These are phyloP conservation scores for Cokeromyces recurvatus DNA, from an alignment of 371 early-diverging fungal genomes.

Conservation along the genomic window DNA sequence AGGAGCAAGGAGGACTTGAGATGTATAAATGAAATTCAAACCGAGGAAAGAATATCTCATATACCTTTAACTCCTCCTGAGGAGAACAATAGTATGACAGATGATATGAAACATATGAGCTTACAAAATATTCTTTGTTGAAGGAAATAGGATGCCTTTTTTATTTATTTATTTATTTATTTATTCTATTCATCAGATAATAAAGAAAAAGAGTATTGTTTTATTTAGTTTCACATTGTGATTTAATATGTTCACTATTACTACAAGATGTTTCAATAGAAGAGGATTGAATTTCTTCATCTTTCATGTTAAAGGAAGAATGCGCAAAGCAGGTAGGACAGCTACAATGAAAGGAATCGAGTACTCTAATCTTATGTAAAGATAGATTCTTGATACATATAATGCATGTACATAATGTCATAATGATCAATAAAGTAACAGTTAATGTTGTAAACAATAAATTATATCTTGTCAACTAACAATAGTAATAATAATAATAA, in stretches of 20 bases:
- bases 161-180: too few relatives aligned
- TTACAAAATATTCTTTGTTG: constrained; percentile 18
- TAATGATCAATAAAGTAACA: neutral
- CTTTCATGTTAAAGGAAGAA: too few relatives aligned
- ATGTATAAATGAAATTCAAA: constrained; percentile 27
- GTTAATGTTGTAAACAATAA: constrained; percentile 6
- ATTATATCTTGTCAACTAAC: constrained; percentile 10
- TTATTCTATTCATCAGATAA: too few relatives aligned
- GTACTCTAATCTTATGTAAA: constrained; percentile 1
- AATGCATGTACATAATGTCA: constrained; percentile 4
- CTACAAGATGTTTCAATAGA: too few relatives aligned
- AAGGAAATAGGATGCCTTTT: too few relatives aligned
- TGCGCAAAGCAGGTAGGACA: constrained; percentile 7
- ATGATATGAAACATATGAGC: constrained; percentile 18
- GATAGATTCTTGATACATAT: constrained; percentile 5
- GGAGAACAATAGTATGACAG: too few relatives aligned
- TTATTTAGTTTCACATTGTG: too few relatives aligned
- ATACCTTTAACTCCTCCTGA: constrained; percentile 16
- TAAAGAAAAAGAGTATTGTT: too few relatives aligned
- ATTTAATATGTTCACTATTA: too few relatives aligned
- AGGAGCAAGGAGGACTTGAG: constrained; percentile 22
- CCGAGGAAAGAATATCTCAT: too few relatives aligned
- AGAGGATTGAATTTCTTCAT: too few relatives aligned
- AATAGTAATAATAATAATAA: neutral
- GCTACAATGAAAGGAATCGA: neutral